Conservation (phyloP, 176 grass and related monocot genomes). For the Olyra latifolia region DNA sequence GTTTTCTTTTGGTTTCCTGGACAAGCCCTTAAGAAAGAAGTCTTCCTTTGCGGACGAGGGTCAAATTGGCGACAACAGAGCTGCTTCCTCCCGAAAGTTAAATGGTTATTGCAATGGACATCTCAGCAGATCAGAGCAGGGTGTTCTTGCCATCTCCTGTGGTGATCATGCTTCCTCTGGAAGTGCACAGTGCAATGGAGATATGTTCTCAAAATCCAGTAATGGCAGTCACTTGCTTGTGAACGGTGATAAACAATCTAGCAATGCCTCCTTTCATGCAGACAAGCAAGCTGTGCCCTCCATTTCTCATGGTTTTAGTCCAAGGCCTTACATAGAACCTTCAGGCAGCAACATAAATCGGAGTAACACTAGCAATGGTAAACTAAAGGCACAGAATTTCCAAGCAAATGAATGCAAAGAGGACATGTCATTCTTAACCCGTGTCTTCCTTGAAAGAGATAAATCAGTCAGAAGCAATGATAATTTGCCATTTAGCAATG, state of each 20-base stretch:
- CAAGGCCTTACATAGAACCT: conserved; percentile 45
- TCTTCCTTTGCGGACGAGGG: conserved; percentile 34
- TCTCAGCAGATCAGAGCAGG: conserved; percentile 34
- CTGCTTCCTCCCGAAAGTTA: conserved; percentile 32
- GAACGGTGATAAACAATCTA: conserved; percentile 21
- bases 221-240: conserved; percentile 4
- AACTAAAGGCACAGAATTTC: neutral
- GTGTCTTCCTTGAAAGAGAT: conserved; percentile 35
- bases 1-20: conserved; percentile 60
- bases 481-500: conserved; percentile 31
- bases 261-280: conserved; percentile 4
- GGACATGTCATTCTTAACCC: conserved; percentile 38
- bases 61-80: conserved; percentile 14
- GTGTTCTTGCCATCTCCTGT: conserved; percentile 17
- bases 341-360: conserved; percentile 25
- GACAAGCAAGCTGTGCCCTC: conserved; percentile 28
- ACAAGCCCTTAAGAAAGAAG: conserved; percentile 54
- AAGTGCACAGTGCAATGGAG: conserved; percentile 43
- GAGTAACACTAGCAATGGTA: conserved; percentile 25
- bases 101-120: conserved; percentile 50
- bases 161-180: conserved; percentile 18
- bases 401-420: conserved; percentile 31
- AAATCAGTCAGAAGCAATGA: conserved; percentile 29
- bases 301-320: conserved; percentile 35
- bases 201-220: conserved; percentile 13